phyloP scores from a whole-genome alignment of 257 asterid genomes.

The Thymus quinquecostatus region DNA sequence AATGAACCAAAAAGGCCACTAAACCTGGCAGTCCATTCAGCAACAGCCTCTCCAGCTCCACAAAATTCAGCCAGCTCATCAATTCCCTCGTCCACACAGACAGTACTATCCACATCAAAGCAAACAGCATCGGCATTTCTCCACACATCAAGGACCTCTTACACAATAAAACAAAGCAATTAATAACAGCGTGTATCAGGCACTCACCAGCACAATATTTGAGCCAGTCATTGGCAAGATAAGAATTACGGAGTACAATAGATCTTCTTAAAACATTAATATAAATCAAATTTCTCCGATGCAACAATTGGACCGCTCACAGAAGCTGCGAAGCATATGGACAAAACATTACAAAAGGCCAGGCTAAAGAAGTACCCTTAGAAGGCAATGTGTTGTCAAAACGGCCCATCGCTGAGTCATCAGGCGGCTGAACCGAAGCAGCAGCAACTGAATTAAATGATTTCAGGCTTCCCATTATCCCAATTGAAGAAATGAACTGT shows the following conservation, averaged over 20 bases:
- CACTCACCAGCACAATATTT: neutral
- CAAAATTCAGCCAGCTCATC: conserved; percentile 97
- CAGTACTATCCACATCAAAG: conserved; percentile 97
- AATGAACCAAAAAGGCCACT: neutral
- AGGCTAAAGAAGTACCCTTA: conserved; percentile 48
- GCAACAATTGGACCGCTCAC: neutral
- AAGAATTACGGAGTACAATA: neutral
- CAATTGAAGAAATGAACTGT: conserved; percentile 29
- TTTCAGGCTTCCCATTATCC: conserved; percentile 45
- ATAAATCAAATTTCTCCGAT: neutral
- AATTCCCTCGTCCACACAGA: conserved; percentile 95
- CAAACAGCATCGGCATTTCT: conserved; percentile 74
- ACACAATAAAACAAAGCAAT: conserved; percentile 36
- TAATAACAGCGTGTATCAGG: conserved; percentile 31
- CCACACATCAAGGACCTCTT: conserved; percentile 86
- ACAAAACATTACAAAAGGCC: conserved; percentile 1
- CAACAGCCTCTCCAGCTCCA: conserved; percentile 97
- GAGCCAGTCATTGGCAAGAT: neutral
- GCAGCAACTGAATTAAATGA: conserved; percentile 42
- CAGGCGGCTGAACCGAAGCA: conserved; percentile 70
- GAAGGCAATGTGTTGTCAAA: conserved; percentile 75
- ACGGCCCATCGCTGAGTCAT: conserved; percentile 41
- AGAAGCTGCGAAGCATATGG: neutral
- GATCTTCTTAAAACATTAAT: conserved; percentile 5
- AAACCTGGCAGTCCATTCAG: conserved; percentile 94